Conservation (phyloP, 2,329 filamentous ascomycete species). For the Botrytis fragariae region DNA sequence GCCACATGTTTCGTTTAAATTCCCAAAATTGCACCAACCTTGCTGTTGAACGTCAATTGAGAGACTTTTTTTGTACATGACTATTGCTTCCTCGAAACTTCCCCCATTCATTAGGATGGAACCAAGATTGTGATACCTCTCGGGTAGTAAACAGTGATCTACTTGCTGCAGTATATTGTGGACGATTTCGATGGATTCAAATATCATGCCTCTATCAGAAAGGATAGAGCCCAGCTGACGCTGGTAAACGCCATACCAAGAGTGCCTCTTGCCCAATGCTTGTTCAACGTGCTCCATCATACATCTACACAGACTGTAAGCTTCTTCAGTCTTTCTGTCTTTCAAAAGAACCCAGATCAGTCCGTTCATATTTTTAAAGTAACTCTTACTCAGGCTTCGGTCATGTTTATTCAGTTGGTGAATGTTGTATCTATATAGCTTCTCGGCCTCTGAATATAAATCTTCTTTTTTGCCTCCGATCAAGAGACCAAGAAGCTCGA, state of each 20-base stretch:
- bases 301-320: neutral
- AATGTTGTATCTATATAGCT: neutral
- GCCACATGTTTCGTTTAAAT: fast-evolving
- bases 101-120: fast-evolving
- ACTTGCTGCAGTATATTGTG: neutral
- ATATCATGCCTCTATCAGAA: neutral
- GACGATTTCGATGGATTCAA: neutral
- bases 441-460: neutral
- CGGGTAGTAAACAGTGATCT: fast-evolving
- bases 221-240: fast-evolving
- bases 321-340: neutral
- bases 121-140: fast-evolving
- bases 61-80: neutral
- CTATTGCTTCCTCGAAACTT: neutral
- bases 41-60: fast-evolving
- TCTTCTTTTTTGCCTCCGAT: fast-evolving
- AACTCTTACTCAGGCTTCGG: neutral
- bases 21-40: fast-evolving
- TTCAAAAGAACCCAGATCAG: neutral
- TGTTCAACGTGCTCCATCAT: neutral
- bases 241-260: too few species aligned
- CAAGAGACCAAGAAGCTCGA: neutral
- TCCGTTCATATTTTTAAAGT: fast-evolving
- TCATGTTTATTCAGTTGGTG: neutral
- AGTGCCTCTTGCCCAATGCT: neutral